Base-by-base conservation (phyloP, 2,329 filamentous ascomycete species). In the Aspergillus glaucus region DNA sequence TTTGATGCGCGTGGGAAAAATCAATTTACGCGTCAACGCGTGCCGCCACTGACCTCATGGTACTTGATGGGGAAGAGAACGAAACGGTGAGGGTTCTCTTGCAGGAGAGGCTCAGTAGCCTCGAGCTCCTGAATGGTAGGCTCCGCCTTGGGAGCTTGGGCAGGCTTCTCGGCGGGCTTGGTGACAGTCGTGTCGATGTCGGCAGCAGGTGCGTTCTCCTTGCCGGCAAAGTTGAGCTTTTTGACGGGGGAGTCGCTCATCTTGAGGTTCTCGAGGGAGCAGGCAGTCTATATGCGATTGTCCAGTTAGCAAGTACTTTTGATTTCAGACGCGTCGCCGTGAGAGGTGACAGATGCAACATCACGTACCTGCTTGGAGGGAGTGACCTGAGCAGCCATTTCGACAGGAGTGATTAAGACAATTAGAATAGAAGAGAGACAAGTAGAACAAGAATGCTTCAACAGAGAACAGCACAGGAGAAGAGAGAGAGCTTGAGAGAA, bases 1-100 rank as follows among this genome's bases (percentile, higher is more conserved):
- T 39, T 42, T 37, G 37, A 30, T 12, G 26, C 26, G 26, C 26
- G 26, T 30, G 26, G 26, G 26, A 50, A 50, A 53, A 62, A 61
- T 62, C 79, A 85, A 79, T 86, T 79, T 79, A 88, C 85, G 84
- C 86, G 86, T 30, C 85, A 60, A 72, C 66, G 71, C 74, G 76
- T 74, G 59, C 24, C 37, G 59, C 32, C 36, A 80, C 88, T 74
- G 75, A 96, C 92, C 86, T 97, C 92, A 66, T 97, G 91, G 76
- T 97, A 96, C 80, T 96, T 96, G 73, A 98, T 95, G 59, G 93
- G 93, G 76, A 98, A 98, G 54, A 98, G 81, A 51, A 98, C 93
- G 66, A 98, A 98, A 63, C 93, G 88, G 61, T 95, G 83, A 54
- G 90, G 86, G 76, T 98, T 98, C 76, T 97, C 93, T 69, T 90